These are phyloP conservation scores for Phlyctochytrium arcticum DNA, from an alignment of 192 early-diverging fungal species.

Conservation along the genomic window DNA sequence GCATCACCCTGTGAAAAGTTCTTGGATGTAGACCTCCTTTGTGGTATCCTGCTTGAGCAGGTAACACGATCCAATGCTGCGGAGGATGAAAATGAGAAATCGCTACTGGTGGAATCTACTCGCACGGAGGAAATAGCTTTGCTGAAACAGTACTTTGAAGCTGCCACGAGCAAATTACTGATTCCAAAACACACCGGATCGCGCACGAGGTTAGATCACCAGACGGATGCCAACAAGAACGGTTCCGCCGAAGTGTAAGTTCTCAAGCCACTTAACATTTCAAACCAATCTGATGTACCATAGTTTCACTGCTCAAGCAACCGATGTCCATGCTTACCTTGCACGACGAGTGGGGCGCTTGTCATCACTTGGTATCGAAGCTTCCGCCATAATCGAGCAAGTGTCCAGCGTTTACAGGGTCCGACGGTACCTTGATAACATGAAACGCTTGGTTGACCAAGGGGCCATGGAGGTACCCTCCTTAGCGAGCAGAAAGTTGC, in stretches of 20 bases:
- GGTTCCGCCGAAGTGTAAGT: no score
- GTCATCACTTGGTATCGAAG: background rate
- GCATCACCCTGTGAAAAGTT: background rate
- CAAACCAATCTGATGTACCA: background rate
- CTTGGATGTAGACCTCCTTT: conserved; percentile 13
- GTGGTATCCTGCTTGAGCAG: conserved; percentile 29
- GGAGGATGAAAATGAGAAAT: background rate
- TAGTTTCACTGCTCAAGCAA: background rate
- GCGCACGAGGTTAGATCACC: background rate
- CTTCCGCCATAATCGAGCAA: background rate
- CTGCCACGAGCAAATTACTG: background rate
- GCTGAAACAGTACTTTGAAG: conserved; percentile 27
- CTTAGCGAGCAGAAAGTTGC: background rate
- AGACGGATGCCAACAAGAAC: background rate
- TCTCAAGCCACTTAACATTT: no score
- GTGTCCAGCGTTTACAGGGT: background rate
- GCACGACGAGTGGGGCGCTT: background rate
- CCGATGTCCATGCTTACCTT: background rate
- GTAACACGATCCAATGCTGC: background rate
- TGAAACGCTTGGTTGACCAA: background rate
- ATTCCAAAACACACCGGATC: background rate
- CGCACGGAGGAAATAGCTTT: conserved; percentile 9
- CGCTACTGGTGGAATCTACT: background rate
- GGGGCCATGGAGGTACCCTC: background rate
- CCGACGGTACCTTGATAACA: background rate